A percentile compares a stretch with the other conserved stretches of the same genome.
Evolutionary conservation across 768 basidiomycete genomes (phyloP).

Genomic region (Clitopilus passeckerianus): DNA sequence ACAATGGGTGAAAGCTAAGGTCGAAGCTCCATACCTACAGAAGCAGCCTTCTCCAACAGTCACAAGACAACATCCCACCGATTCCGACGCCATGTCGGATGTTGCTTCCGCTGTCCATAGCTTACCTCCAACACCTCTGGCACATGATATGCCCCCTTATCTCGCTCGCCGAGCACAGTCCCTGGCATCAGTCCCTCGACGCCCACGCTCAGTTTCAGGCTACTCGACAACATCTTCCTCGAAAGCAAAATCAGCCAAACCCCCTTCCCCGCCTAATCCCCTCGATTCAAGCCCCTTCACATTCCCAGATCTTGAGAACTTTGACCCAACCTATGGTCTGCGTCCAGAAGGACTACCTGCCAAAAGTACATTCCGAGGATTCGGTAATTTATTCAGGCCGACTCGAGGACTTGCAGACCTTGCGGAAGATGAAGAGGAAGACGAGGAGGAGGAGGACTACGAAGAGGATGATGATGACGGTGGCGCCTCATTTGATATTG

Average conservation of each 20-base stretch:
- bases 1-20: conserved; percentile 92
- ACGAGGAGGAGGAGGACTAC: conserved; percentile 38
- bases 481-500: conserved; percentile 51
- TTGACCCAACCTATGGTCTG: conserved; percentile 94
- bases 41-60: conserved; percentile 39
- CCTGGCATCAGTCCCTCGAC: conserved; percentile 1
- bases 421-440: conserved; percentile 53
- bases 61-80: conserved; percentile 23
- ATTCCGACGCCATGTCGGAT: conserved; percentile 40
- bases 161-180: neutral
- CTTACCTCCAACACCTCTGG: conserved; percentile 10
- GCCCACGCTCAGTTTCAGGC: conserved; percentile 7
- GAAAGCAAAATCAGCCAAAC: conserved; percentile 14
- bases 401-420: conserved; percentile 75
- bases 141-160: conserved; percentile 1
- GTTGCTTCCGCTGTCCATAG: conserved; percentile 14
- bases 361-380: conserved; percentile 77
- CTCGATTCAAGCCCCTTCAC: conserved; percentile 19
- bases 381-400: conserved; percentile 66
- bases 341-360: conserved; percentile 87
- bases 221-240: conserved; percentile 15
- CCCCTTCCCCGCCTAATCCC: conserved; percentile 18
- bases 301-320: conserved; percentile 64
- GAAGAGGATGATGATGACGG: conserved; percentile 29
- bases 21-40: conserved; percentile 83